Evolutionary conservation across 148 eudicot genomes (phyloP), one percentile per base, ranked within the genome.

Genomic region (Rhododendron williamsianum): DNA sequence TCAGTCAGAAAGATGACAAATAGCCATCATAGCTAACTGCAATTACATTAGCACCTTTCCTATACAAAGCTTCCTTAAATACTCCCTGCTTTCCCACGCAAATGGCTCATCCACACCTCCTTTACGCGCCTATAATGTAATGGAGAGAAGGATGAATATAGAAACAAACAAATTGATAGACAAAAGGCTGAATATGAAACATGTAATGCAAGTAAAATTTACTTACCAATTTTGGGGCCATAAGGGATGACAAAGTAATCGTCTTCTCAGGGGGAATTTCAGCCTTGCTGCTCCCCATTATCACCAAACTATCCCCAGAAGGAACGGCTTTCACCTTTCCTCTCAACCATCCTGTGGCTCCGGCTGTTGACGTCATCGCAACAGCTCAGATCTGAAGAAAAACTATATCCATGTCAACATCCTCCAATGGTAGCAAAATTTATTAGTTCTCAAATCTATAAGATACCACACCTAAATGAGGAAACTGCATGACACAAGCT

Each of bases 41-140:
- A 35, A 51, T 76, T 35, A 73, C 82, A 58, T 18, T 23, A 74
- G 23, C 33, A 97, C 99, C 99, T 95, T 93, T 89, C 99, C 99
- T 63, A 95, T 91, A 83, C 98, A 95, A 84, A 95, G 93, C 85
- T 97, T 97, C 90, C 98, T 91, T 85, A 97, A 86, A 85, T 80
- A 97, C 78, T 97, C 98, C 88, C 98, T 92, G 92, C 99, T 97
- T 9, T 94, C 92, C 99, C 99, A 97, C 82, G 99, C 98, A 91
- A 94, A 97, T 85, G 99, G 94, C 89, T 97, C 99, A 84, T 97
- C 99, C 58, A 87, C 49, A 43, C 95, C 91, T 63, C 90, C 94
- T 91, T 95, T 91, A 67, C 99, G 99, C 2, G 99, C 99, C 99
- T 97, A 86, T 21, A 63, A 45, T 27, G 69, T 15, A 83, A 83